Base-by-base conservation (phyloP, 352 stramenopile genomes). In the Phytophthora macrochlamydospora region DNA sequence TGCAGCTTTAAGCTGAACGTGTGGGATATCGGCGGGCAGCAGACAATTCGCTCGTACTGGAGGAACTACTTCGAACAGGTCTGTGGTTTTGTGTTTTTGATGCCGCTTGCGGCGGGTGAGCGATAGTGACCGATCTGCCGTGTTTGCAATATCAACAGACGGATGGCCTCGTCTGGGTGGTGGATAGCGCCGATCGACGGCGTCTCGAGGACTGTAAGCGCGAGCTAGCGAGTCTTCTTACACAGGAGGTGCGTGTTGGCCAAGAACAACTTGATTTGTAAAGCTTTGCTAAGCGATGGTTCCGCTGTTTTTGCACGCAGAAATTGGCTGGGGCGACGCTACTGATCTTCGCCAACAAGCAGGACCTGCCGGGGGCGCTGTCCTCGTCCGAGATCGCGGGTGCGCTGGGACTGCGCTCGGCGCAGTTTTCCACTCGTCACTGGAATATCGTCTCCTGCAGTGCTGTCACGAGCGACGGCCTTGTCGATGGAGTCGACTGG, bases 261-360 rank as follows among this genome's bases (percentile, higher is more conserved):
- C 9, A 31, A 32, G 33, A 24, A 24, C 18, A 24, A 24, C 18
- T 24, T 24, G 18, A 24, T 24, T 24, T 24, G 18, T 24, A 24
- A 24, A 24, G 18, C 18, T 24, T 24, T 24, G 18, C 18, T 24
- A 24, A 24, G 18, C 18, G 18, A 35, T 59, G 2, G 8, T n/a
- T 28, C 37, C 18, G 12, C 61, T 59, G 13, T 37, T 45, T 45
- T 32, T 40, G 50, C 73, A 24, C 38, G 29, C 43, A 99, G 85
- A 99, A 99, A 89, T 84, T 99, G 43, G 95, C 95, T 2, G 97
- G 97, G n/a, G 97, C 97, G 7, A 98, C 93, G 48, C 80, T 99
- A n/a, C 79, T 99, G 37, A 98, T 99, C 66, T 98, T 99, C 59
- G 97, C 97, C 33, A 99, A 99, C 86, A 99, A 99, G 70, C 97